A percentile compares a stretch with the other conserved stretches of the same genome.
Conservation (phyloP, 2,329 filamentous ascomycete genomes). For the Pseudogymnoascus verrucosus region DNA sequence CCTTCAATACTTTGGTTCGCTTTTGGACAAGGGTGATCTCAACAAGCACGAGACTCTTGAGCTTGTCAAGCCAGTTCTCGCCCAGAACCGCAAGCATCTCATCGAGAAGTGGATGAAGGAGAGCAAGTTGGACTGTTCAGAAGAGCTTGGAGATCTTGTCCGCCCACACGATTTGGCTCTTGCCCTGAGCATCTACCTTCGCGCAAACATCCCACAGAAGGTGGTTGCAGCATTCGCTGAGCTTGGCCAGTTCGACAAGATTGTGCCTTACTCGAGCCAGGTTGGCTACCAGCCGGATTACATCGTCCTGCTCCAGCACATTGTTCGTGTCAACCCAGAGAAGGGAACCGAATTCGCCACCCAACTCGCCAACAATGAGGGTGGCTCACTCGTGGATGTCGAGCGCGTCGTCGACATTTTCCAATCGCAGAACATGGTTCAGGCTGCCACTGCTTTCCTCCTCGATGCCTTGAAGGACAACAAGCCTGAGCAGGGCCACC, state of each 20-base stretch:
- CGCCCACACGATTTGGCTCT: conserved; percentile 82
- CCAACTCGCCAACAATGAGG: conserved; percentile 82
- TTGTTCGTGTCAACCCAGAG: conserved; percentile 82
- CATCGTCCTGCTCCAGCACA: conserved; percentile 83
- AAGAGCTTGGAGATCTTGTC: conserved; percentile 92
- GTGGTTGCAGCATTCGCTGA: conserved; percentile 93
- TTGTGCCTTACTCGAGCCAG: conserved; percentile 80
- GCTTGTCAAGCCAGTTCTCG: conserved; percentile 82
- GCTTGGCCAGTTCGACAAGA: conserved; percentile 94
- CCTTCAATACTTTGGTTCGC: conserved; percentile 94
- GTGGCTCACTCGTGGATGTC: conserved; percentile 80
- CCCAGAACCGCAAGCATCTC: conserved; percentile 89
- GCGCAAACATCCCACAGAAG: conserved; percentile 86
- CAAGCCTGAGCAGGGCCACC: conserved; percentile 81
- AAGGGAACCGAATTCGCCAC: conserved; percentile 93
- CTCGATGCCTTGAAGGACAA: conserved; percentile 94
- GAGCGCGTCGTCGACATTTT: conserved; percentile 96
- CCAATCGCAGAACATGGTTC: conserved; percentile 95
- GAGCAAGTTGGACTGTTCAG: conserved; percentile 90
- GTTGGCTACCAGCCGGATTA: conserved; percentile 92
- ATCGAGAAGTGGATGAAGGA: conserved; percentile 98
- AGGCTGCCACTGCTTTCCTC: conserved; percentile 96
- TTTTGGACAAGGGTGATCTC: conserved; percentile 87
- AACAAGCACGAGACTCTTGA: conserved; percentile 94
- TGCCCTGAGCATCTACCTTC: conserved; percentile 81